These are phyloP conservation scores for Trichophyton equinum DNA, from an alignment of 2,329 filamentous ascomycete genomes.

Conservation along the genomic window DNA sequence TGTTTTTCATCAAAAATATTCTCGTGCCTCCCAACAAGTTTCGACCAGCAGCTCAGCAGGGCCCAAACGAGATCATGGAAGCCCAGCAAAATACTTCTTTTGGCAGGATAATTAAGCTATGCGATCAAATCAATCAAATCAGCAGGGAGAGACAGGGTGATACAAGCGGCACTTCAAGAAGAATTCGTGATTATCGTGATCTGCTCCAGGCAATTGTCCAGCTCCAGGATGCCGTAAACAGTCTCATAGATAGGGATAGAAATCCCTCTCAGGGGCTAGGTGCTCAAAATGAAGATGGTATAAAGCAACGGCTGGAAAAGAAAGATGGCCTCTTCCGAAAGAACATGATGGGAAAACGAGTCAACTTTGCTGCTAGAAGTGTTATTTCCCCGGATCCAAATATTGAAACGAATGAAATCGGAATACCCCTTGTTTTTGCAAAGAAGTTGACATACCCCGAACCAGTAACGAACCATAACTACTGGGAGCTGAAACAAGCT, in stretches of 20 bases:
- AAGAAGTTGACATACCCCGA: constrained; percentile 93
- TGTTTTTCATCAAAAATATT: constrained; percentile 85
- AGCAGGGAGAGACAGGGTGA: constrained; percentile 53
- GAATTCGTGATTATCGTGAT: constrained; percentile 55
- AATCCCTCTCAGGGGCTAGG: constrained; percentile 69
- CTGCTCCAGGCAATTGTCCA: constrained; percentile 71
- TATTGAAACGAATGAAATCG: constrained; percentile 97
- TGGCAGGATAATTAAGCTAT: constrained; percentile 67
- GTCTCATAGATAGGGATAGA: constrained; percentile 79
- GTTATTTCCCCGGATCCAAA: constrained; percentile 98
- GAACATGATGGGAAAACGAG: constrained; percentile 99
- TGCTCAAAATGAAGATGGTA: constrained; percentile 73
- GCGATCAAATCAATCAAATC: constrained; percentile 60
- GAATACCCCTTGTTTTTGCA: constrained; percentile 94
- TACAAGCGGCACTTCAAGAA: constrained; percentile 30
- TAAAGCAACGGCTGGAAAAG: constrained; percentile 96
- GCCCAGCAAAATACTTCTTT: constrained; percentile 80
- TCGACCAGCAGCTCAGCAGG: constrained; percentile 72
- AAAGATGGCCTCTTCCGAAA: constrained; percentile 97
- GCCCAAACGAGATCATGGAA: constrained; percentile 70
- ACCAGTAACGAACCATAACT: constrained; percentile 94
- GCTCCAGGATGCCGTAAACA: constrained; percentile 81
- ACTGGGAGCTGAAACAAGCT: constrained; percentile 86
- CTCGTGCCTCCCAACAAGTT: constrained; percentile 88
- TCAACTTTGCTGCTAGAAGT: constrained; percentile 93